Base-by-base conservation (phyloP, 1,139 yeast genomes). In the Yamadazyma triangularis region DNA sequence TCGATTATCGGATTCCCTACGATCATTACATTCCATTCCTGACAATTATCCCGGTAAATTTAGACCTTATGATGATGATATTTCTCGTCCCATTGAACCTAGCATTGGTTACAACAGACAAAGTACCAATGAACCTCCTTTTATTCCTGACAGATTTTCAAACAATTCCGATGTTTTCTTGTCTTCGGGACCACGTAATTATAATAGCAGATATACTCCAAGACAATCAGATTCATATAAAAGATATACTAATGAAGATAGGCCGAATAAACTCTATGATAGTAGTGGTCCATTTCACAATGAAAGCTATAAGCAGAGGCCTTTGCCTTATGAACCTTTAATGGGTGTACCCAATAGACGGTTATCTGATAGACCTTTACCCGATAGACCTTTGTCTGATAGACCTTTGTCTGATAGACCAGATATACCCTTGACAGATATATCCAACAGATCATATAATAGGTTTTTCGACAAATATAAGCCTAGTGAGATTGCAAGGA, bases 1-100 rank as follows among this genome's bases (percentile, higher is more conserved):
- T 3, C 30, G 28, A 16, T 26, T 34, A 15, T 40, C 38, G 10
- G 9, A 18, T 9, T 18, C 20, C 8, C 20, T 18, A 6, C 6
- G 9, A 7, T 7, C 20, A 9, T 7, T 7, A 7, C 6, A 18
- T 18, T 9, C 6, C 9, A 7, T 18, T 6, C 20, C 20, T 9
- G 9, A 9, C 9, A 18, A 18, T 9, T 18, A 18, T 9, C 20
- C 20, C 9, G 20, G 20, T 6, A 18, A 9, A 18, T 18, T 18
- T 18, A 9, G 9, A 7, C 6, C 6, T 9, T 9, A 7, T 18
- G 9, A 18, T 7, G 20, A 18, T 9, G 6, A 7, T 18, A 6
- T 9, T 7, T 7, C 6, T 7, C 6, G 8, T 18, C 20, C 20
- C 6, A 18, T 18, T 7, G n/a, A n/a, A n/a, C n/a, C n/a, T n/a